These are phyloP conservation scores for Blastobotrys elegans DNA, from an alignment of 1,139 yeast species.

Conservation along the genomic window DNA sequence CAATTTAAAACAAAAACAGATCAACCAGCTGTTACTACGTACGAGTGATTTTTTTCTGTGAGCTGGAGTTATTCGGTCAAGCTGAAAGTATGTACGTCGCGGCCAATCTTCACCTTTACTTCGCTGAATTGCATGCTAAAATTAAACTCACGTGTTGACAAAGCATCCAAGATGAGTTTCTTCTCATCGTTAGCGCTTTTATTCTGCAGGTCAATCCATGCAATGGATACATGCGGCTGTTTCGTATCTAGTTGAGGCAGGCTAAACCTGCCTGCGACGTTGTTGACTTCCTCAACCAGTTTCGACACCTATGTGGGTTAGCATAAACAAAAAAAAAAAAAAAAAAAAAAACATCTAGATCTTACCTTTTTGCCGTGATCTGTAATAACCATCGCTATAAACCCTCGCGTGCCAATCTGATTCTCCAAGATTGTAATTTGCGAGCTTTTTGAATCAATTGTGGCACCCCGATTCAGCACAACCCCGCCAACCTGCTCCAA, in stretches of 20 bases:
- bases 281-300: slow-evolving; percentile 14
- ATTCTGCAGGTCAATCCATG: slow-evolving; percentile 17
- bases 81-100: slow-evolving; percentile 18
- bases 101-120: slow-evolving; percentile 21
- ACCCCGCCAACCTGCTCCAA: background rate
- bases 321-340: too few species aligned
- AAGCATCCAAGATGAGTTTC: background rate
- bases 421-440: slow-evolving; percentile 11
- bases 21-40: too few species aligned
- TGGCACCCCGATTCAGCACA: background rate
- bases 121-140: slow-evolving; percentile 6
- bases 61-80: too few species aligned
- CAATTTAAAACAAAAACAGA: too few species aligned
- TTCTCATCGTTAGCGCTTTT: background rate
- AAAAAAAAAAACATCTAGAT: too few species aligned
- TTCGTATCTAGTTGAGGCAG: slow-evolving; percentile 16
- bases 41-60: too few species aligned
- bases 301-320: background rate
- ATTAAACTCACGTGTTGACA: background rate
- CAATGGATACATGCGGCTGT: slow-evolving; percentile 26
- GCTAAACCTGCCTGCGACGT: slow-evolving; percentile 11
- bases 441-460: too few species aligned
- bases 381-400: slow-evolving; percentile 12
- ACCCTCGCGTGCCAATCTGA: slow-evolving; percentile 16
- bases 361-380: background rate